Evolutionary conservation across 2,329 filamentous ascomycete genomes (phyloP), one percentile per base, ranked within the genome.

Genomic region (Ceratocystis lukuohia): DNA sequence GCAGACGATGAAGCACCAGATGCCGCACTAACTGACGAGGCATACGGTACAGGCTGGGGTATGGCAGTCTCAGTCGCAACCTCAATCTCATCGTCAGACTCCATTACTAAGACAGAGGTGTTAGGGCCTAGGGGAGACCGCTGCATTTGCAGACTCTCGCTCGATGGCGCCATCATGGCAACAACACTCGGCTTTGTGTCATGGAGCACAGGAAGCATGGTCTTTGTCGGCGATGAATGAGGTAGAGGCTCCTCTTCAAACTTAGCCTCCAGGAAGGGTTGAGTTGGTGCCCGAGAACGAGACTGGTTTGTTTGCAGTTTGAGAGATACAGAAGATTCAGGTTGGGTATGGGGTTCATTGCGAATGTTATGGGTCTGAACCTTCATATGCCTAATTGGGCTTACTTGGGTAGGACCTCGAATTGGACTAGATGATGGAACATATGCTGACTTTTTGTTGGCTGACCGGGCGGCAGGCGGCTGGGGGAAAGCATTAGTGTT

Each of bases 41-140:
- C 56, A 28, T 53, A 62, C 15, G 33, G 33, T 10, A 72, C 73
- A 10, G 69, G 68, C 17, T 71, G 70, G 48, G 72, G 71, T 8
- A 71, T 64, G 7, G 28, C 71, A 25, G 70, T 66, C 15, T 73
- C 71, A 3, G 71, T 70, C 10, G 72, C 70, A 4, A 71, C 71
- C 12, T 73, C 71, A 2, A 71, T 70, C 12, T 72, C 70, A 4
- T 71, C 71, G 10, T 79, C 78, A 2, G 79, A 80, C 53, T 79
- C 78, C 6, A 79, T 72, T 6, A 78, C 70, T 2, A 77, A 71
- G 56, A 70, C 74, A 0, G 76, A 75, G 22, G 74, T 72, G 7
- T 76, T 74, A 0, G 72, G 74, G 17, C 71, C 73, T 37, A 77
- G 50, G 5, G 59, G 46, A 2, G 66, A 50, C 3, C 56, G 12